A percentile compares a stretch with the other conserved stretches of the same genome.
Conservation (phyloP, 768 basidiomycete species). For the Mycena venus region DNA sequence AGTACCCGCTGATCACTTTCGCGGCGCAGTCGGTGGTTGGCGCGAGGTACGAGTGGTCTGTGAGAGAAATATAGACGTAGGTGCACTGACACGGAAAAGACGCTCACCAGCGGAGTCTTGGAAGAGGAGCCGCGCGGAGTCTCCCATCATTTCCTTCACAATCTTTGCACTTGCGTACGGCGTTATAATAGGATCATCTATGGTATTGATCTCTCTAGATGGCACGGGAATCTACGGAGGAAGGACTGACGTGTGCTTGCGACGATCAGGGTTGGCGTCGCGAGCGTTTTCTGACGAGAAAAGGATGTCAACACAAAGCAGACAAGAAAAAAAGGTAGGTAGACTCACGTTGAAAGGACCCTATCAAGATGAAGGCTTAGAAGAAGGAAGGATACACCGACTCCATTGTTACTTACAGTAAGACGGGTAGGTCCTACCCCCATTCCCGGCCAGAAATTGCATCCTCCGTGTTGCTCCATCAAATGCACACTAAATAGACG, state of each 20-base stretch:
- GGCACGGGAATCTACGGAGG: not conserved
- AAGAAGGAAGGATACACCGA: not conserved
- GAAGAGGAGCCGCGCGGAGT: slow-evolving; percentile 28
- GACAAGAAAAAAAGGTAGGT: not conserved
- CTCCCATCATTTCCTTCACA: slow-evolving; percentile 27
- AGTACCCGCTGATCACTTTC: slow-evolving; percentile 17
- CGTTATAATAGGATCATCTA: slow-evolving; percentile 33
- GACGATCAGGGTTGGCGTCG: slow-evolving; percentile 27
- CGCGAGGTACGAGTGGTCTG: slow-evolving; percentile 31
- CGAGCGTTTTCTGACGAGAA: slow-evolving; percentile 27
- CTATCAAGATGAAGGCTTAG: not conserved
- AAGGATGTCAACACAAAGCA: not conserved
- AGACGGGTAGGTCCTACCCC: slow-evolving; percentile 29
- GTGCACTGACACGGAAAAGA: no score
- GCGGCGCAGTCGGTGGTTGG: slow-evolving; percentile 25
- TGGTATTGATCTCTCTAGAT: not conserved
- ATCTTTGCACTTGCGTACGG: slow-evolving; percentile 25
- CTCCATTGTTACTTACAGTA: not conserved
- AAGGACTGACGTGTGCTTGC: slow-evolving; percentile 25
- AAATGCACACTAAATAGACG: slow-evolving; percentile 22
- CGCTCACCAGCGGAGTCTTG: slow-evolving; percentile 26
- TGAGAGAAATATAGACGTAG: no score
- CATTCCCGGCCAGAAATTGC: slow-evolving; percentile 31
- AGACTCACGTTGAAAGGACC: slow-evolving; percentile 30
- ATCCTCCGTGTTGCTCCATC: slow-evolving; percentile 36